Conservation (phyloP, 805 yeast genomes). For the Saccharomycopsis schoenii region DNA sequence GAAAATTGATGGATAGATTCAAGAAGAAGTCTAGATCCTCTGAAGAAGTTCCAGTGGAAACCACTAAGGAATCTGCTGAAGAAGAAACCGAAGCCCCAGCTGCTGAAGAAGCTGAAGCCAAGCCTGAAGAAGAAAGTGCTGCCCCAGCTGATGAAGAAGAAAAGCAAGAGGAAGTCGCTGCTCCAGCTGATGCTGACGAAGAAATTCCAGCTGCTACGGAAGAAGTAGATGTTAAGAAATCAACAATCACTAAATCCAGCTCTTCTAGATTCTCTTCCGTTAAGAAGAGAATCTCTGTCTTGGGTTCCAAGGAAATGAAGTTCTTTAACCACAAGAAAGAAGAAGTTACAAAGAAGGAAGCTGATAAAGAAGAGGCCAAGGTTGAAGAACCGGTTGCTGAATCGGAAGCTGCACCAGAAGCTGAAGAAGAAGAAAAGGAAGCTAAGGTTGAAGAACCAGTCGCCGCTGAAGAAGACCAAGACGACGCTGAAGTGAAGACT, state of each 20-base stretch:
- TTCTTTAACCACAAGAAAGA: conserved; percentile 1
- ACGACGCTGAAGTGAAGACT: conserved; percentile 20
- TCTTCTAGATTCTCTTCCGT: conserved; percentile 7
- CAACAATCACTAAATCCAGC: background rate
- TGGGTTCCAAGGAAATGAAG: conserved; percentile 6
- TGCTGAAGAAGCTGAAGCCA: conserved; percentile 18
- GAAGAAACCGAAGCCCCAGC: conserved; percentile 13
- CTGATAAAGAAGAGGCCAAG: conserved; percentile 10
- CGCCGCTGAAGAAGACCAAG: conserved; percentile 17
- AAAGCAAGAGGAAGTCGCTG: conserved; percentile 6
- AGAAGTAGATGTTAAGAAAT: conserved; percentile 12
- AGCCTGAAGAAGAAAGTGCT: conserved; percentile 18
- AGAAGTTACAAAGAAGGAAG: conserved; percentile 9
- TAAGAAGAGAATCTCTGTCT: conserved; percentile 15
- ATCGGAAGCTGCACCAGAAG: background rate
- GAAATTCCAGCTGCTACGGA: conserved; percentile 19
- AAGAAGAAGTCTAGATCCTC: background rate
- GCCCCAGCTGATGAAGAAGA: conserved; percentile 10
- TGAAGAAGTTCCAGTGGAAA: conserved; percentile 7
- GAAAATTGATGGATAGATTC: conserved; percentile 4
- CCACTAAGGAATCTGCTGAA: conserved; percentile 23
- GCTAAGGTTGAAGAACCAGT: conserved; percentile 16
- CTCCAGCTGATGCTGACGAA: conserved; percentile 17
- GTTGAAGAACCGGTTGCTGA: conserved; percentile 18
- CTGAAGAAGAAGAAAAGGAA: conserved; percentile 4